These are phyloP conservation scores for Pharus latifolius DNA, from an alignment of 176 grass and related monocot species.

Conservation along the genomic window DNA sequence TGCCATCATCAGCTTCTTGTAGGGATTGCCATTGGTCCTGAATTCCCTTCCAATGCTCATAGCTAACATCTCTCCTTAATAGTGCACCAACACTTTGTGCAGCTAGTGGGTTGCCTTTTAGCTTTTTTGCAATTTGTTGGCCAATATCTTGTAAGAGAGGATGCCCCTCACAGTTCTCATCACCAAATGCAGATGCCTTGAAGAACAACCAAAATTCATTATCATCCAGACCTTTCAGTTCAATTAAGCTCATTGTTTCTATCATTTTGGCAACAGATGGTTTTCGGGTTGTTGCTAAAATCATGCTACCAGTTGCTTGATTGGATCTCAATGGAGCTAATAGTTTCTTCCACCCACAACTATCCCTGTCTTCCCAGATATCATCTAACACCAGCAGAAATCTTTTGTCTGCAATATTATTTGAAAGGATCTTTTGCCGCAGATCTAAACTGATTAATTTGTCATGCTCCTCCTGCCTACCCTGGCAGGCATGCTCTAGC, in stretches of 20 bases:
- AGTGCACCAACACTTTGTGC: constrained; percentile 11
- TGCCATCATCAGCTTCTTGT: neutral
- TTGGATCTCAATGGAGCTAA: constrained; percentile 18
- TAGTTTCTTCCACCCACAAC: neutral
- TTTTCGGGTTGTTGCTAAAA: constrained; percentile 22
- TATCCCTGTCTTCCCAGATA: constrained; percentile 22
- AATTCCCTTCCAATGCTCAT: neutral
- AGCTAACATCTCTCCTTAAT: neutral
- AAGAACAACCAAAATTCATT: constrained; percentile 30
- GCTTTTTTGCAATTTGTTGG: neutral
- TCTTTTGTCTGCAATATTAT: constrained; percentile 1
- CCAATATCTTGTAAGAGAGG: neutral
- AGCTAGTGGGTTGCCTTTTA: constrained; percentile 10
- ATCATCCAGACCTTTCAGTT: constrained; percentile 7
- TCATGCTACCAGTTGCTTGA: neutral
- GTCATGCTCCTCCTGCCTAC: neutral
- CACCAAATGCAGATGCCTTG: constrained; percentile 31
- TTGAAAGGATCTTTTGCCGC: neutral
- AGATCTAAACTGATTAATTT: constrained; percentile 4
- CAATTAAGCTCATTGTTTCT: neutral
- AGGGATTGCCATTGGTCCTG: constrained; percentile 9
- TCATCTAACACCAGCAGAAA: constrained; percentile 36
- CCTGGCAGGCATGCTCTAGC: constrained; percentile 11
- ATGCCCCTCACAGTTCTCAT: neutral
- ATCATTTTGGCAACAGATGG: constrained; percentile 21